Evolutionary conservation across 2,329 filamentous ascomycete genomes (phyloP).

Genomic region (Clarireedia homoeocarpa): DNA sequence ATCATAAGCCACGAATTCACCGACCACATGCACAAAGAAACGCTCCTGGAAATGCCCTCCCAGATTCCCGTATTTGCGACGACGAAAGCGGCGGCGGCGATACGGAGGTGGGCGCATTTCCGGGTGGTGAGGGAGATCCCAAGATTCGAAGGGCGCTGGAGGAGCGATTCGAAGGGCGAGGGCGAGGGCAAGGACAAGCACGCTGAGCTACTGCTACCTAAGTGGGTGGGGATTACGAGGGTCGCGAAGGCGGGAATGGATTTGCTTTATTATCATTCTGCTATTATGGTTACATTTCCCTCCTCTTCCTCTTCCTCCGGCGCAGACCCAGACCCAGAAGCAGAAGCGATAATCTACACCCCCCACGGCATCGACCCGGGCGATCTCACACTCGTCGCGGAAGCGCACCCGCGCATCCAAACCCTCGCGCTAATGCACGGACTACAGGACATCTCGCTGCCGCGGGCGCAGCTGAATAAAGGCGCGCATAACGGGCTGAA

Average conservation of each 20-base stretch:
- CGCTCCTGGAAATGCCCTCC: constrained; percentile 45
- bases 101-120: constrained; percentile 53
- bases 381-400: constrained; percentile 37
- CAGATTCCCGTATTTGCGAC: constrained; percentile 52
- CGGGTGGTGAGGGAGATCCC: constrained; percentile 38
- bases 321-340: constrained; percentile 17
- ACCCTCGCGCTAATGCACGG: constrained; percentile 56
- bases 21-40: constrained; percentile 55
- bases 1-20: constrained; percentile 57
- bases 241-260: constrained; percentile 44
- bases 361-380: constrained; percentile 50
- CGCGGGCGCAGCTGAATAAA: constrained; percentile 50
- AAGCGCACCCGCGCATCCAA: constrained; percentile 38
- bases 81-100: constrained; percentile 47
- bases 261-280: constrained; percentile 53
- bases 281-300: constrained; percentile 50
- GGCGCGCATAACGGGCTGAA: constrained; percentile 54
- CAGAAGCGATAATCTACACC: constrained; percentile 54
- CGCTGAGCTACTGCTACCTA: constrained; percentile 34
- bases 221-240: constrained; percentile 54
- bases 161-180: constrained; percentile 19
- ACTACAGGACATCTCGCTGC: constrained; percentile 48
- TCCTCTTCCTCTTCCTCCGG: rapidly evolving
- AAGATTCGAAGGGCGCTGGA: constrained; percentile 24
- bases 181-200: too few relatives aligned